Percentiles rank a stretch among this genome's conserved stretches.
phyloP scores from a whole-genome alignment of 2,329 filamentous ascomycete genomes.

The Ophiostoma pallidulum region DNA sequence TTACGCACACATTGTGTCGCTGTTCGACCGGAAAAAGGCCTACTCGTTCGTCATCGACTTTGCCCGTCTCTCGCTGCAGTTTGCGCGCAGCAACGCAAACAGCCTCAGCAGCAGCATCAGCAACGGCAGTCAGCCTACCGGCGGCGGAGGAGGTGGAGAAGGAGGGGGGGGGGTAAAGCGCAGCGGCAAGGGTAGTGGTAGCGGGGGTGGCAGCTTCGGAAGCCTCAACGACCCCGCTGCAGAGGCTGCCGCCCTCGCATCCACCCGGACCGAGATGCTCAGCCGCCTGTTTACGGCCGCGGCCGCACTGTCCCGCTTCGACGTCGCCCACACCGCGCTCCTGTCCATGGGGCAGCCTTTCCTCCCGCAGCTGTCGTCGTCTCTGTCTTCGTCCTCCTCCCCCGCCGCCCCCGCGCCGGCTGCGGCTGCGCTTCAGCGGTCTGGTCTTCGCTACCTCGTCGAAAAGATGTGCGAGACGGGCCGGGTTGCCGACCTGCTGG shows the following conservation, averaged over 20 bases:
- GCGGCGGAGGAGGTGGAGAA: neutral
- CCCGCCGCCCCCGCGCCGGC: constrained; percentile 42
- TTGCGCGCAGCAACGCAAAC: constrained; percentile 27
- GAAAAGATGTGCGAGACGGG: constrained; percentile 60
- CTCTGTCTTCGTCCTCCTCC: too few species aligned
- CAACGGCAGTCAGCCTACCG: neutral
- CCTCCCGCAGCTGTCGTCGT: neutral
- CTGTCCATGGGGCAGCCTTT: constrained; percentile 47
- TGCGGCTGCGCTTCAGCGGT: constrained; percentile 47
- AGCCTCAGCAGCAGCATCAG: neutral
- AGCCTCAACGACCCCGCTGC: constrained; percentile 1
- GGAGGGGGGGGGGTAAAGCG: too few species aligned
- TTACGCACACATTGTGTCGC: constrained; percentile 72
- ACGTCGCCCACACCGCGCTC: constrained; percentile 72
- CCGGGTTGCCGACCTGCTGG: constrained; percentile 58
- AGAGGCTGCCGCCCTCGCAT: constrained; percentile 3
- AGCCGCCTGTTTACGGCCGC: constrained; percentile 77
- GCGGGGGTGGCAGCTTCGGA: constrained; percentile 5
- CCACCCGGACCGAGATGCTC: constrained; percentile 57
- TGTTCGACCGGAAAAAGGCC: constrained; percentile 70
- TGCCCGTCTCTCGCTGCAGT: constrained; percentile 63
- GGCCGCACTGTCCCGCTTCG: constrained; percentile 68
- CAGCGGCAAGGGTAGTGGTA: neutral
- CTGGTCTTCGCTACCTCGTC: constrained; percentile 61
- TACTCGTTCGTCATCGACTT: constrained; percentile 81